Evolutionary conservation across 1,284 basidiomycete species (phyloP), one percentile per base, ranked within the genome.

Genomic region (Mrakiaceae sp.): DNA sequence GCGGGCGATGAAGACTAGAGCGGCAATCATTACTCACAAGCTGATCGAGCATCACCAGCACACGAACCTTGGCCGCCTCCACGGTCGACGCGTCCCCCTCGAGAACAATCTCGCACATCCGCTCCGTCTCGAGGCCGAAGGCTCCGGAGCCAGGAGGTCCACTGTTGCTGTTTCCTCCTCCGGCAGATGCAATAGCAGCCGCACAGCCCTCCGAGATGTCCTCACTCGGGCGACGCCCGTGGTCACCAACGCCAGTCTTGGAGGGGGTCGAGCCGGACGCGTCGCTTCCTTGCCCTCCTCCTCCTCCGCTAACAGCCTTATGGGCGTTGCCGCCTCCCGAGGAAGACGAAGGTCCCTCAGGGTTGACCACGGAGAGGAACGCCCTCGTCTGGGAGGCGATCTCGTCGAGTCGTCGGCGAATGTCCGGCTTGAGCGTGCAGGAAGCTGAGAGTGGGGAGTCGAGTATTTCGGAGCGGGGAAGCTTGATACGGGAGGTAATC

Each of bases 31-130:
- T 53, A 83, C 88, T 72, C 67, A 92, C 90, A 75, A 95, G 77
- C 76, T 97, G 91, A 75, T 98, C 96, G 68, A 98, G 79, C 84
- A 97, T 88, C 68, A 97, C 92, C 65, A 98, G 80, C 58, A 97
- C 78, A 58, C 89, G 83, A 62, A 97, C 87, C 69, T 92, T 85
- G 44, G 94, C 95, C 58, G 93, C 81, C 72, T 96, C 91, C 40
- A 96, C 92, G 57, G 88, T 85, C 76, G 97, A 91, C 54, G 87
- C 86, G 49, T 76, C 70, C 7, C 95, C 95, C 27, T 88, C 88
- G 68, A 98, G 82, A 69, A 94, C 87, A 50, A 98, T 81, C 74
- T 96, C 91, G 72, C 93, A 96, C 64, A 89, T 86, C 64, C 91
- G 82, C 75, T 97, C 93, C 1, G 90, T 90, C 79, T 97, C 94